Conservation (phyloP, 1,284 basidiomycete genomes). For the Pseudozyma pruni region DNA sequence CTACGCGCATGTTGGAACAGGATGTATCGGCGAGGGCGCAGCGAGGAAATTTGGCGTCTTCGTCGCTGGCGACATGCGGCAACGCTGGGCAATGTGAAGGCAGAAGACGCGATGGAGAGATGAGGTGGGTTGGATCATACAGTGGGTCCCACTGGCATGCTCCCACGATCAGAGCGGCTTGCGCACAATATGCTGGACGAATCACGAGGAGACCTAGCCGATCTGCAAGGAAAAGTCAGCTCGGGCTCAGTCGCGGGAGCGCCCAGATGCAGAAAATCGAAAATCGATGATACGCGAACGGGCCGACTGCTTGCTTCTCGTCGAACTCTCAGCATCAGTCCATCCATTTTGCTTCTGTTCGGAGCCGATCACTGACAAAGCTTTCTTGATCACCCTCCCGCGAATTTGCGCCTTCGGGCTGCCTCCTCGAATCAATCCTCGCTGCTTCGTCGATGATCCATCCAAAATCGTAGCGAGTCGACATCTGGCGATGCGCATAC, state of each 20-base stretch:
- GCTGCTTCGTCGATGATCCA: background rate
- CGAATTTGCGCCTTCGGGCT: too few species aligned
- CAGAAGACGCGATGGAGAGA: background rate
- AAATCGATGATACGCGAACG: slow-evolving; percentile 5
- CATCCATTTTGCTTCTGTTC: background rate
- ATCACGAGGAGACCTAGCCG: background rate
- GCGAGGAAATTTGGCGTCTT: background rate
- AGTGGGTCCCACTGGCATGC: too few species aligned
- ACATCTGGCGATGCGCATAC: slow-evolving; percentile 21
- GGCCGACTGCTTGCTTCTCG: slow-evolving; percentile 3
- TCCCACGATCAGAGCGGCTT: too few species aligned
- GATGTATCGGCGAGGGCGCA: background rate
- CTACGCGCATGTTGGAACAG: background rate
- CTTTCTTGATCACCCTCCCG: too few species aligned
- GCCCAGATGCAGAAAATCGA: slow-evolving; percentile 6
- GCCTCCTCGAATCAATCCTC: background rate
- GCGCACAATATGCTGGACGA: too few species aligned
- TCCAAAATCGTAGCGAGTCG: slow-evolving; percentile 5
- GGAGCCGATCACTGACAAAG: slow-evolving; percentile 9
- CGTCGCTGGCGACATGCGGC: background rate
- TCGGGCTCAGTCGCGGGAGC: slow-evolving; percentile 2
- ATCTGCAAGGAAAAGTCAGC: background rate
- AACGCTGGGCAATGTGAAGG: background rate
- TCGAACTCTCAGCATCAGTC: background rate
- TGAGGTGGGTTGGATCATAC: background rate